Percentiles rank a stretch among this genome's conserved stretches.
These are phyloP conservation scores for Grigorovia yakushimaensis DNA, from an alignment of 805 yeast species.

Conservation along the genomic window DNA sequence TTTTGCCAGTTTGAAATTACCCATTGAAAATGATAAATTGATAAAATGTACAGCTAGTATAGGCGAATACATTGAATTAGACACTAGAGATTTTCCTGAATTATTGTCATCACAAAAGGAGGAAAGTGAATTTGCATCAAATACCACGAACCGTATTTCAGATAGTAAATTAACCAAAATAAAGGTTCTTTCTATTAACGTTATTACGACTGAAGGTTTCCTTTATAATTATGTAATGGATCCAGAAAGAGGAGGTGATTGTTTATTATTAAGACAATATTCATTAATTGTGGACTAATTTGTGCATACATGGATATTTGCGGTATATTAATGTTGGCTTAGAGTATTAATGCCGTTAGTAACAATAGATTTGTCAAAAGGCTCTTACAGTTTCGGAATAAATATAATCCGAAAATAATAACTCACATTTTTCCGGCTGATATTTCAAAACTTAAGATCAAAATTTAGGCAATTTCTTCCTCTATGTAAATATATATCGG, in stretches of 20 bases:
- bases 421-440: not conserved
- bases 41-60: constrained; percentile 18
- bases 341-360: too few species aligned
- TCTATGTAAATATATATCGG: not conserved
- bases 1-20: constrained; percentile 79
- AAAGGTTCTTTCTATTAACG: constrained; percentile 40
- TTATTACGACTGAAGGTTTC: constrained; percentile 73
- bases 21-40: constrained; percentile 24
- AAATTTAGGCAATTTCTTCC: not conserved
- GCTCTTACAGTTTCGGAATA: not conserved
- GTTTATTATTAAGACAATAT: constrained; percentile 67
- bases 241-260: constrained; percentile 88
- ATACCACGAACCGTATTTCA: not conserved
- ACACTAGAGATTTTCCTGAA: constrained; percentile 24
- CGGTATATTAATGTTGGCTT: too few species aligned
- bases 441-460: not conserved
- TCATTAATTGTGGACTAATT: constrained; percentile 30
- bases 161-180: not conserved
- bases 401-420: not conserved
- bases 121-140: not conserved
- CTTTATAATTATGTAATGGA: constrained; percentile 75
- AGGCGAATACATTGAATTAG: constrained; percentile 30
- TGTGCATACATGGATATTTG: too few species aligned
- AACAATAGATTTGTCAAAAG: not conserved
- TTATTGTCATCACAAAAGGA: constrained; percentile 11